Evolutionary conservation across 148 eudicot genomes (phyloP), one percentile per base, ranked within the genome.

Genomic region (Rhododendron ferrugineum): DNA sequence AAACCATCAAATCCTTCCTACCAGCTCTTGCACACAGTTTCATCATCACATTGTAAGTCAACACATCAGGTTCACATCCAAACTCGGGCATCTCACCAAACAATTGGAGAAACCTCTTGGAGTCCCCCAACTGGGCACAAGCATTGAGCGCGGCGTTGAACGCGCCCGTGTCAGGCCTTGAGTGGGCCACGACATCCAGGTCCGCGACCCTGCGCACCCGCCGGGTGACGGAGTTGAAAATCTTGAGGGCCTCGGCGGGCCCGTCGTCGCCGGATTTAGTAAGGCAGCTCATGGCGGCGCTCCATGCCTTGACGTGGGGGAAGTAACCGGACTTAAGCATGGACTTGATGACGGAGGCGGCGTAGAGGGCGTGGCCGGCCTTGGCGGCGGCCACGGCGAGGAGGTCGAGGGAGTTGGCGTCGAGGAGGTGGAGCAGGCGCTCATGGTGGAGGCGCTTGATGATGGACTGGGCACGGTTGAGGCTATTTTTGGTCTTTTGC

Each of bases 251-350:
- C 82, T 95, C 95, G 0, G 28, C 1, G 0, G 99, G 98, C 2
- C 98, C 96, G 70, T 94, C 95, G 44, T 94, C 99, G 4, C 93
- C 92, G 0, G 93, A 85, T 6, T 84, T 83, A 28, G 98, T 89
- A 52, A 97, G 94, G 32, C 91, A 88, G 88, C 98, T 94, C 9
- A 95, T 92, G 56, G 94, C 98, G 47, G 98, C 91, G 81, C 96
- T 94, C 99, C 98, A 97, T 2, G 98, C 98, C 90, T 97, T 97
- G 73, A 97, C 95, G 84, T 97, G 98, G 8, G 99, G 99, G 18
- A 97, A 88, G 81, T 95, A 94, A 14, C 95, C 94, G 2, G 98
- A 97, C 23, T 85, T 85, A 0, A 97, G 92, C 99, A 97, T 97
- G 56, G 94, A 97, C 88, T 91, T 95, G 66, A 97, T 85, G n/a